Conservation (phyloP, 306 rosid species). For the Lupinus albus region DNA sequence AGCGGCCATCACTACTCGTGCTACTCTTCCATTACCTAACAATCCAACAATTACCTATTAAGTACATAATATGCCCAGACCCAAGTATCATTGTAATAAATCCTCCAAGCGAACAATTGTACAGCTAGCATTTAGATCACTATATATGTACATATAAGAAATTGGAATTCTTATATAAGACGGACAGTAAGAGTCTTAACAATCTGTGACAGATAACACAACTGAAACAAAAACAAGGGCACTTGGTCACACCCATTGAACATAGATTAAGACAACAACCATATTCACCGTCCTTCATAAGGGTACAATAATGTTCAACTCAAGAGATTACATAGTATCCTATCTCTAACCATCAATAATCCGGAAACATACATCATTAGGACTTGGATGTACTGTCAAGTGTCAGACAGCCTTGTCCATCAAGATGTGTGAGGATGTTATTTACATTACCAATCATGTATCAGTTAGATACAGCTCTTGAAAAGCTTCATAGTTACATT, state of each 20-base stretch:
- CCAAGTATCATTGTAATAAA: slow-evolving; percentile 8
- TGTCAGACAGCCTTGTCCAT: slow-evolving; percentile 3
- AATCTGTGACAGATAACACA: slow-evolving; percentile 2
- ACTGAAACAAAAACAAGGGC: neutral
- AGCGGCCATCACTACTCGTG: slow-evolving; percentile 88
- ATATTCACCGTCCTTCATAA: neutral
- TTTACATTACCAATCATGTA: neutral
- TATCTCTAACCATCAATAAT: neutral
- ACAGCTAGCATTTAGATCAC: no score
- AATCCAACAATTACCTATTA: slow-evolving; percentile 8
- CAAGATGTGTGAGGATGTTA: neutral
- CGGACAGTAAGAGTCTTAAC: neutral
- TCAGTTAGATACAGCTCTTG: slow-evolving; percentile 6
- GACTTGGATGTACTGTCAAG: neutral
- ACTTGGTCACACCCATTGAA: slow-evolving; percentile 9
- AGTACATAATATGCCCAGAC: slow-evolving; percentile 10
- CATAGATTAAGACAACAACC: neutral
- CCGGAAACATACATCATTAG: neutral
- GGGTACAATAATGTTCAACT: neutral
- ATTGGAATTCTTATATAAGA: neutral
- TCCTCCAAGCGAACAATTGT: neutral
- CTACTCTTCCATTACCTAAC: slow-evolving; percentile 82
- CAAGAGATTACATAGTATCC: neutral
- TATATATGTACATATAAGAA: neutral
- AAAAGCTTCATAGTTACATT: neutral